Evolutionary conservation across 768 basidiomycete genomes (phyloP).

Genomic region (Leccinum boreale): DNA sequence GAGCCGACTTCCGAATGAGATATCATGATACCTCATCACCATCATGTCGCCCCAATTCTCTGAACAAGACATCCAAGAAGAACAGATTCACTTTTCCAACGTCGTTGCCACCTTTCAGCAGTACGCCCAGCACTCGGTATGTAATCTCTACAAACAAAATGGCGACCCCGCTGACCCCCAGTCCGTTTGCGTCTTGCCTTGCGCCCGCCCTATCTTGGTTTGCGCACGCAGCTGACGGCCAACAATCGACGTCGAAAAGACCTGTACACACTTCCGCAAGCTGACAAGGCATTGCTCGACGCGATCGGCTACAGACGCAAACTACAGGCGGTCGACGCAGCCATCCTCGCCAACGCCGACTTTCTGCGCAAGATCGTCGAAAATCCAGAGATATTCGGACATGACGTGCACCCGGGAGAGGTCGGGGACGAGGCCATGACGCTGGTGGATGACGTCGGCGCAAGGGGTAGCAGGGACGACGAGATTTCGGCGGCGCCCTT

Average conservation of each 20-base stretch:
- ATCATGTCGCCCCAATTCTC: slow-evolving; percentile 30
- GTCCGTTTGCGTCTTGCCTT: background rate
- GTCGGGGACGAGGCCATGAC: slow-evolving; percentile 7
- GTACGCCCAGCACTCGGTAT: slow-evolving; percentile 67
- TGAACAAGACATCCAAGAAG: slow-evolving; percentile 44
- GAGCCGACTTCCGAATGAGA: background rate
- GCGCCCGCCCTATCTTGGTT: background rate
- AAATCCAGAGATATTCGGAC: slow-evolving; percentile 79
- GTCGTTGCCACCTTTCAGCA: slow-evolving; percentile 73
- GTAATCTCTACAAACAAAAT: background rate
- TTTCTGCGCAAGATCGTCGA: slow-evolving; percentile 71
- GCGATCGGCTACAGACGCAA: slow-evolving; percentile 74
- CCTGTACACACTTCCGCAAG: slow-evolving; percentile 61
- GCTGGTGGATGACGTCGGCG: slow-evolving; percentile 15
- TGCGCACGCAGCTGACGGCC: slow-evolving; percentile 42
- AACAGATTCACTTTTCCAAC: slow-evolving; percentile 69
- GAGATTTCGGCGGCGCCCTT: background rate
- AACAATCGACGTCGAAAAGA: slow-evolving; percentile 76
- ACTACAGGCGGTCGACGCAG: slow-evolving; percentile 74
- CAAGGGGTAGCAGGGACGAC: background rate
- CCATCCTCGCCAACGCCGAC: slow-evolving; percentile 75
- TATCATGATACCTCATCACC: background rate
- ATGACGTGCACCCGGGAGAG: slow-evolving; percentile 31
- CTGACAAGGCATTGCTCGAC: slow-evolving; percentile 68
- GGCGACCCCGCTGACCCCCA: background rate